Evolutionary conservation across 2,329 filamentous ascomycete species (phyloP).

Genomic region (Ilyonectria robusta): DNA sequence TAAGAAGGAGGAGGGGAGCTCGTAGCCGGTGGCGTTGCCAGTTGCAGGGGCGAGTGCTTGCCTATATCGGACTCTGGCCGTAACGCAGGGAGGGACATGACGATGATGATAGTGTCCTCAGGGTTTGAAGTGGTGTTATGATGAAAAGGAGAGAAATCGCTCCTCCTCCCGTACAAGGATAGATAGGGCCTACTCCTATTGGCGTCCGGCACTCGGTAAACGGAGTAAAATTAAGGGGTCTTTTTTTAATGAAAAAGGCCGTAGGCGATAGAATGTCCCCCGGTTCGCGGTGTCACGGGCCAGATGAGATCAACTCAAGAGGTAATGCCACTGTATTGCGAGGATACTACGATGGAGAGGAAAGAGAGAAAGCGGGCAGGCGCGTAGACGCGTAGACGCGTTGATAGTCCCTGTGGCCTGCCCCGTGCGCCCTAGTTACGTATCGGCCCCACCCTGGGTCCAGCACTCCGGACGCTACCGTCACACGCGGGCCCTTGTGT

Average conservation of each 20-base stretch:
- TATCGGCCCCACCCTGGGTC: no score
- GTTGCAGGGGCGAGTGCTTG: background rate
- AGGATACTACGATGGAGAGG: no score
- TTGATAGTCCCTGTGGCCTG: no score
- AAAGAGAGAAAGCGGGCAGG: no score
- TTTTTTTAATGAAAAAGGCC: background rate
- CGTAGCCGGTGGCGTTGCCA: background rate
- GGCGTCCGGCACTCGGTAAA: background rate
- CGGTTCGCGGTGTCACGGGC: no score
- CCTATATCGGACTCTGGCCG: background rate
- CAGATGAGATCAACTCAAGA: no score
- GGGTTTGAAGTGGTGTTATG: background rate
- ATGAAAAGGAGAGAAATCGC: background rate
- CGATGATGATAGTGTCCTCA: background rate
- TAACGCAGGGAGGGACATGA: background rate
- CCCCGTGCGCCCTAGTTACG: no score
- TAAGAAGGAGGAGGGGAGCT: background rate
- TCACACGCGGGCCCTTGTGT: no score
- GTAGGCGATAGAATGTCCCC: background rate
- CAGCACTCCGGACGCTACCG: no score
- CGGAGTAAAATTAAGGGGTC: background rate
- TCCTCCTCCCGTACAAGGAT: background rate
- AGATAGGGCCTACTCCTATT: background rate
- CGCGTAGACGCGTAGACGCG: no score
- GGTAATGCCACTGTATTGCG: no score